These are phyloP conservation scores for Phaffia tasmanica DNA, from an alignment of 768 basidiomycete species.

Conservation along the genomic window DNA sequence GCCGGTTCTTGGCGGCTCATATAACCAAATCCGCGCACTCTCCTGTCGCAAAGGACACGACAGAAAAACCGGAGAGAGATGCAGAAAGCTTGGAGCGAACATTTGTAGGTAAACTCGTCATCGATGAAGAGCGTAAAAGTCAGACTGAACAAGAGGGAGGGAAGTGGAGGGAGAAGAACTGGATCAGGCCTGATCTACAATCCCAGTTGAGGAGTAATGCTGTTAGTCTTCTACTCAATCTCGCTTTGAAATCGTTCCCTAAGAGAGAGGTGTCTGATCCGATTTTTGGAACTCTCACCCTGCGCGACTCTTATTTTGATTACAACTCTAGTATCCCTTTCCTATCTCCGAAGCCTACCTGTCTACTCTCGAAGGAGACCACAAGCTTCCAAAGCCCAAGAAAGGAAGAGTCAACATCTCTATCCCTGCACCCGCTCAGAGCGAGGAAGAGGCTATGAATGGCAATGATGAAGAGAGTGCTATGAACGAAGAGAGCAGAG, in stretches of 20 bases:
- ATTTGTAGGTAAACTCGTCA: constrained; percentile 30
- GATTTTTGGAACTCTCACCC: no score
- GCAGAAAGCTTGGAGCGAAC: constrained; percentile 12
- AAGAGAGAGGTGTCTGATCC: no score
- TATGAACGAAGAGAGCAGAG: constrained; percentile 17
- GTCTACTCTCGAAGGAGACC: constrained; percentile 40
- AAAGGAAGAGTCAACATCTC: background rate
- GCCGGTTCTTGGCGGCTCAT: constrained; percentile 79
- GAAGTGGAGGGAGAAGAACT: constrained; percentile 50
- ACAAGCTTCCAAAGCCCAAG: background rate
- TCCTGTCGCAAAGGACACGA: constrained; percentile 44
- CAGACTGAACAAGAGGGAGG: constrained; percentile 40
- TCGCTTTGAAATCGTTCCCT: no score
- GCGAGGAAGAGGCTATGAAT: constrained; percentile 27
- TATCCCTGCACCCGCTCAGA: constrained; percentile 11
- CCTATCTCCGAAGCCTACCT: constrained; percentile 55
- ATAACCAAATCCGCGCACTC: constrained; percentile 42
- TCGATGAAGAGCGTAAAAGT: constrained; percentile 43
- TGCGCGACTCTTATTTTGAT: no score
- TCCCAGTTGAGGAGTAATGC: constrained; percentile 1
- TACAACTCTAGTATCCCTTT: constrained; percentile 50
- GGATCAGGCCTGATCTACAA: constrained; percentile 44
- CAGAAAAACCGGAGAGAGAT: constrained; percentile 45
- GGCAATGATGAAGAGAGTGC: constrained; percentile 23
- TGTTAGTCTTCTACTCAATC: constrained; percentile 13